Percentiles rank a stretch among this genome's conserved stretches.
These are phyloP conservation scores for Cladophialophora bantiana DNA, from an alignment of 2,329 filamentous ascomycete species.

Conservation along the genomic window DNA sequence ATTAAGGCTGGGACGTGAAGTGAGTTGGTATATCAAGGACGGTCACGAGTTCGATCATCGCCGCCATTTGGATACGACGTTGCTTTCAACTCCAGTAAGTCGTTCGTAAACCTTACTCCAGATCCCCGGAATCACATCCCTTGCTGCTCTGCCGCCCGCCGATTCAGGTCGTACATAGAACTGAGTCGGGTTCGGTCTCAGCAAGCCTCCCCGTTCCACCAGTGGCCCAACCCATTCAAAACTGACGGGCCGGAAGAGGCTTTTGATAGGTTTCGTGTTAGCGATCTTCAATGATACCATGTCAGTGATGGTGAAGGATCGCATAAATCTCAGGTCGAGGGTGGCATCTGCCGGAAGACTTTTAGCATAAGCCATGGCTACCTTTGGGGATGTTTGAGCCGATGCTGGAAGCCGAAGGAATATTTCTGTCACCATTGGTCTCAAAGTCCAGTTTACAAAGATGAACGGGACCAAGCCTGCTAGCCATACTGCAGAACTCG, in stretches of 20 bases:
- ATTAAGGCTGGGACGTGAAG: constrained; percentile 16
- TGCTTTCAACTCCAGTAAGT: constrained; percentile 43
- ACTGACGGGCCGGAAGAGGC: constrained; percentile 49
- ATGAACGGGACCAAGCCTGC: constrained; percentile 69
- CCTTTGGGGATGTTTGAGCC: constrained; percentile 66
- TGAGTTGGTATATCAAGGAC: constrained; percentile 2
- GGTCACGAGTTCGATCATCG: constrained; percentile 19
- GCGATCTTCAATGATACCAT: constrained; percentile 52
- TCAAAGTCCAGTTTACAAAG: constrained; percentile 68
- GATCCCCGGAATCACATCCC: constrained; percentile 49
- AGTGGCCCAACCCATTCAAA: constrained; percentile 49
- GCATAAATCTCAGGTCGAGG: constrained; percentile 55
- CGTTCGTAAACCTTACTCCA: constrained; percentile 53
- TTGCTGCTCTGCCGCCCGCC: constrained; percentile 44
- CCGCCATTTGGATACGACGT: constrained; percentile 33
- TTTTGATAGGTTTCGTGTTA: constrained; percentile 49
- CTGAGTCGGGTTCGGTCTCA: constrained; percentile 47
- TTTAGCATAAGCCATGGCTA: constrained; percentile 52
- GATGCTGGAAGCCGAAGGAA: constrained; percentile 71
- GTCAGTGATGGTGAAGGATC: constrained; percentile 52
- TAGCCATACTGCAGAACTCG: constrained; percentile 30
- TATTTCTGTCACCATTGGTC: constrained; percentile 75
- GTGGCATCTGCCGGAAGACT: constrained; percentile 53
- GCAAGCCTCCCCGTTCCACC: constrained; percentile 48
- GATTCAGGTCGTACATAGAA: constrained; percentile 52